Conservation (phyloP, 2,329 filamentous ascomycete species). For the Aureobasidium sp. region DNA sequence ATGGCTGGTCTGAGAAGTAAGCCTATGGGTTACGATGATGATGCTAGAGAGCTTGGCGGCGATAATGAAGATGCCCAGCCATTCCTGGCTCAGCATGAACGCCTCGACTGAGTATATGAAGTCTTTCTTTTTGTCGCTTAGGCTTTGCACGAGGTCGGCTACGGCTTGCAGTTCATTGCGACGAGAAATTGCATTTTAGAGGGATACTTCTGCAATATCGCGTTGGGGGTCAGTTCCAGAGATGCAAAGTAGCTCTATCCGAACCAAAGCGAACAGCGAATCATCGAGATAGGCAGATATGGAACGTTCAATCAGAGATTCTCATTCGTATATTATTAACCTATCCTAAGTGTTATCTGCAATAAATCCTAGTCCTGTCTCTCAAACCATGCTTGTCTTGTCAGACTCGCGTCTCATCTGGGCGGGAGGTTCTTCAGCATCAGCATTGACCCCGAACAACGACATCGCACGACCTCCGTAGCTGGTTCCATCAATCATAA, state of each 20-base stretch:
- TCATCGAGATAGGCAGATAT: neutral
- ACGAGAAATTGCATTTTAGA: no score
- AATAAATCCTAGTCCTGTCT: neutral
- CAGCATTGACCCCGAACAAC: neutral
- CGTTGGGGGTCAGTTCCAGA: no score
- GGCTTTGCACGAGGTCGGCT: neutral
- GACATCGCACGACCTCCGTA: neutral
- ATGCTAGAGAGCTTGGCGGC: neutral
- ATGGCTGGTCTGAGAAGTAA: neutral
- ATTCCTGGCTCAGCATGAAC: neutral
- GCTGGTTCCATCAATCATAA: slow-evolving; percentile 6
- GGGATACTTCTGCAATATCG: no score
- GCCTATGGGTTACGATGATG: neutral
- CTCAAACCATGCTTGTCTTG: neutral
- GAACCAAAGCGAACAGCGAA: neutral
- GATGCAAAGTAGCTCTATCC: neutral
- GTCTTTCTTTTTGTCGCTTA: no score
- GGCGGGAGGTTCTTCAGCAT: neutral
- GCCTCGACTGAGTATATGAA: neutral
- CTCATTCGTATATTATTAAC: neutral
- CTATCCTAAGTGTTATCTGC: neutral
- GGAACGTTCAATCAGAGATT: neutral
- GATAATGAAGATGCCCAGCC: neutral
- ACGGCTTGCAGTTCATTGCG: no score
- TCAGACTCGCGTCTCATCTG: neutral